Conservation (phyloP, 2,329 filamentous ascomycete genomes). For the Orbilia oligospora region DNA sequence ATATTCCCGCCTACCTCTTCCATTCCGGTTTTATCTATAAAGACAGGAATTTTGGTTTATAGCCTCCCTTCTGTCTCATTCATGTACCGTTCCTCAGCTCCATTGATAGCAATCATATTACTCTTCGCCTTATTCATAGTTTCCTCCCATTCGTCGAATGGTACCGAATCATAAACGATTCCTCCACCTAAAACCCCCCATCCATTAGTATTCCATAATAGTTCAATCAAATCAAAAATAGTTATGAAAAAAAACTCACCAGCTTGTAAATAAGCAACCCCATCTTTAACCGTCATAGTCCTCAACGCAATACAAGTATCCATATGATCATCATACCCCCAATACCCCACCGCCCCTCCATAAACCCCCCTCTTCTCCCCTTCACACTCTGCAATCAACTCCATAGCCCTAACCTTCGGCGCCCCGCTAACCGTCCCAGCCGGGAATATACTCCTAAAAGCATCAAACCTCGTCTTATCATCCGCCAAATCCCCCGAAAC, state of each 20-base stretch:
- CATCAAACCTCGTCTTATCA: constrained; percentile 91
- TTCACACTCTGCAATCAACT: constrained; percentile 94
- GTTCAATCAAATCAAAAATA: too few relatives aligned
- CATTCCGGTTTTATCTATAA: too few relatives aligned
- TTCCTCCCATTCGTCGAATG: constrained; percentile 92
- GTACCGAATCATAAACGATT: constrained; percentile 94
- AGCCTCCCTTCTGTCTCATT: constrained; percentile 43
- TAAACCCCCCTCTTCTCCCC: constrained; percentile 95
- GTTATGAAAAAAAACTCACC: too few relatives aligned
- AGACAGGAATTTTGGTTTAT: neutral
- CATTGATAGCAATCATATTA: constrained; percentile 88
- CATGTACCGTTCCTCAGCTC: constrained; percentile 79
- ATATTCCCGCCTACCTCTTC: too few relatives aligned
- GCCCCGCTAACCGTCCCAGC: constrained; percentile 96
- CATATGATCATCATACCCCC: constrained; percentile 82
- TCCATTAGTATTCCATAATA: constrained; percentile 6
- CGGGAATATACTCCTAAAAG: constrained; percentile 95
- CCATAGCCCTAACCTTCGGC: constrained; percentile 96
- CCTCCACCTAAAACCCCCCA: constrained; percentile 75
- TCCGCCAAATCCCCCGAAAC: constrained; percentile 89
- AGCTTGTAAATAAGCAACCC: constrained; percentile 89
- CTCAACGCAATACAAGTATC: constrained; percentile 79
- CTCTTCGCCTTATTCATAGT: constrained; percentile 96
- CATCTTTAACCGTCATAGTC: constrained; percentile 95
- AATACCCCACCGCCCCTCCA: constrained; percentile 96